Base-by-base conservation (phyloP, 257 asterid genomes). In the Parsonsia alboflavescens region DNA sequence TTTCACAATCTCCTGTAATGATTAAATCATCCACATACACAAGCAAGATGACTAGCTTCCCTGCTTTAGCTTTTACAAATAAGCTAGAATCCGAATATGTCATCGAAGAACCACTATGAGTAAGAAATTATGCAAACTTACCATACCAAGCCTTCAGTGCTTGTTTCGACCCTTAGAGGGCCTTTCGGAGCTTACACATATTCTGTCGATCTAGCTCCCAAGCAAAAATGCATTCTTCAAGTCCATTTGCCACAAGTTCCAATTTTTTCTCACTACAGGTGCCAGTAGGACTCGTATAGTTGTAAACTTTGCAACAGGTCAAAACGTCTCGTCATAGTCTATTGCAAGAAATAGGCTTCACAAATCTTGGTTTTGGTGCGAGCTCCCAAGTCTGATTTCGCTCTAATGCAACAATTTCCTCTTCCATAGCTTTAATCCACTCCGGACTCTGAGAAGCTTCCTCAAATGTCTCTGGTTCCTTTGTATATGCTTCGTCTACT, bases 391-490 rank as follows among this genome's bases (percentile, higher is more conserved):
- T 71, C 28, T 71, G 49, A 17, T 71, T 26, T 52, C 26, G 21
- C 19, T 52, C 7, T 28, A n/a, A n/a, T 2, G 75, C 57, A 46
- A 0, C 48, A 56, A 73, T 57, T 3, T 56, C 69, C 57, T 73
- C 76, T 15, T 26, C 44, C 71, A 73, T 58, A 48, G 61, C 70
- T 62, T 59, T 46, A 42, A 0, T 73, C 77, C 71, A 73, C 15
- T 58, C 17, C 6, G 52, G 57, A 73, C 39, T 39, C 42, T 73
- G 0, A 58, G 10, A 36, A 42, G 69, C 77, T 59, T 73, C 71
- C 28, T 61, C 71, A 61, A 61, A 73, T 1, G 24, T 73, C 42
- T 71, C 69, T 41, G 45, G 77, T n/a, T 73, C 77, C 59, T 42
- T 73, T 33, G 3, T 3, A 33, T 33, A 1, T n/a, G n/a, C n/a